Base-by-base conservation (phyloP, 371 early-diverging fungal species). In the Mortierella sp. region DNA sequence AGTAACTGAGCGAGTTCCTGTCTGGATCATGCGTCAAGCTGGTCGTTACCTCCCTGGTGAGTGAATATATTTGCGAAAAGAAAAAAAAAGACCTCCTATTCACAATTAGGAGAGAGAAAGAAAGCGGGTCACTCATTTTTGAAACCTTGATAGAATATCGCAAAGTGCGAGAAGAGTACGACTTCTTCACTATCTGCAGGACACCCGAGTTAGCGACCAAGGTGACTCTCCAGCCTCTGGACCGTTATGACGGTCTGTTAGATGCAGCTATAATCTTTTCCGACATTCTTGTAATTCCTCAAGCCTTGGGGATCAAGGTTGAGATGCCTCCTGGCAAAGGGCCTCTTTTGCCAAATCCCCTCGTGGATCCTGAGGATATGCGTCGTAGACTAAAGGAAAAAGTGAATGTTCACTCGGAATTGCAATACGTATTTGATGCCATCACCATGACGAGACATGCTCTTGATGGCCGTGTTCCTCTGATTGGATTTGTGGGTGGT, bases 1-100 rank as follows among this genome's bases (percentile, higher is more conserved):
- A 75, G 76, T 83, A 66, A 92, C 94, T 5, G 97, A 97, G 83
- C 92, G 96, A 29, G 89, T 90, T 0, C 99, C 98, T 8, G 94
- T 97, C n/a, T 99, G 99, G 99, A 93, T 98, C 78, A 97, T 97
- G 97, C 92, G 99, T 68, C 98, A 99, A 86, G 98, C 98, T 9
- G 98, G 99, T 23, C 91, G 98, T 28, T 98, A 98, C 78, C 86
- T 99, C 70, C 98, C 99, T 55, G 97, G 95, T 94, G 51, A 43
- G 58, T 43, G 12, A 53, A 53, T 15, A n/a, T 47, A 47, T 19
- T 13, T 9, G 13, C 13, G 40, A 40, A 40, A 6, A 40, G n/a
- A n/a, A n/a, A n/a, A n/a, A n/a, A n/a, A n/a, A n/a, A n/a, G n/a
- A n/a, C n/a, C n/a, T n/a, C n/a, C n/a, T n/a, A 43, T 43, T 43